These are phyloP conservation scores for Bryoerythrophyllum caledonicum DNA, from an alignment of 225 moss, liverwort and hornwort species.

Conservation along the genomic window DNA sequence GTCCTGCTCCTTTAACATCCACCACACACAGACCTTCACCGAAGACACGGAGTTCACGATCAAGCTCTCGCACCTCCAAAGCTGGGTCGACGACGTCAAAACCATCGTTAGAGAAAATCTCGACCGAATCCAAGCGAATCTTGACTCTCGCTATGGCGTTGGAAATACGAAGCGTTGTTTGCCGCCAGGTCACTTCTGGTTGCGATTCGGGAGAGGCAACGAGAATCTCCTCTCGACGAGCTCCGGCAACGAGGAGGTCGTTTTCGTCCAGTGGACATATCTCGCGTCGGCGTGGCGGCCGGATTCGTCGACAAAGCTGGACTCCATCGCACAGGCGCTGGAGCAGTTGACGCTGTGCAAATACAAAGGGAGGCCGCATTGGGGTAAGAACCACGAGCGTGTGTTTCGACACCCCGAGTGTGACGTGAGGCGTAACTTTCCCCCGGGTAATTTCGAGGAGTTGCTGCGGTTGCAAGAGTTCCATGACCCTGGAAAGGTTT, in stretches of 20 bases:
- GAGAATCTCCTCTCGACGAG: constrained; percentile 30
- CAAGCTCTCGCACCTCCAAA: constrained; percentile 34
- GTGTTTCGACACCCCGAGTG: too few species aligned
- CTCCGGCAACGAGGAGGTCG: constrained; percentile 39
- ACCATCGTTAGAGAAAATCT: constrained; percentile 38
- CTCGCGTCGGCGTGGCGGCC: too few species aligned
- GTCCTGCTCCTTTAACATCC: background rate
- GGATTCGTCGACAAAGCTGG: too few species aligned
- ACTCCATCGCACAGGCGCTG: too few species aligned
- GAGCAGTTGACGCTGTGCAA: too few species aligned
- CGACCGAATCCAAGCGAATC: constrained; percentile 10
- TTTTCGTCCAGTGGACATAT: constrained; percentile 30
- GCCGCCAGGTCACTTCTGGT: constrained; percentile 43
- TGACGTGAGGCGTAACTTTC: too few species aligned
- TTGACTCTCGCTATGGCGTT: constrained; percentile 11
- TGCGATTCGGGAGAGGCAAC: constrained; percentile 36
- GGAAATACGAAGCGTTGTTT: constrained; percentile 33
- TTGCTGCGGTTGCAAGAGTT: too few species aligned
- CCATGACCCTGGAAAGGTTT: too few species aligned
- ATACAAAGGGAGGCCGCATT: too few species aligned
- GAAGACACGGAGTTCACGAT: constrained; percentile 24
- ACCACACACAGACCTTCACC: constrained; percentile 13
- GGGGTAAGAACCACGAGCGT: too few species aligned
- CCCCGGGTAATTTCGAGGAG: too few species aligned
- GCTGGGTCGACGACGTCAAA: constrained; percentile 51